Percentiles rank a stretch among this genome's conserved stretches.
phyloP scores from a whole-genome alignment of 805 yeast genomes.

The Sugiyamaella chiloensis region DNA sequence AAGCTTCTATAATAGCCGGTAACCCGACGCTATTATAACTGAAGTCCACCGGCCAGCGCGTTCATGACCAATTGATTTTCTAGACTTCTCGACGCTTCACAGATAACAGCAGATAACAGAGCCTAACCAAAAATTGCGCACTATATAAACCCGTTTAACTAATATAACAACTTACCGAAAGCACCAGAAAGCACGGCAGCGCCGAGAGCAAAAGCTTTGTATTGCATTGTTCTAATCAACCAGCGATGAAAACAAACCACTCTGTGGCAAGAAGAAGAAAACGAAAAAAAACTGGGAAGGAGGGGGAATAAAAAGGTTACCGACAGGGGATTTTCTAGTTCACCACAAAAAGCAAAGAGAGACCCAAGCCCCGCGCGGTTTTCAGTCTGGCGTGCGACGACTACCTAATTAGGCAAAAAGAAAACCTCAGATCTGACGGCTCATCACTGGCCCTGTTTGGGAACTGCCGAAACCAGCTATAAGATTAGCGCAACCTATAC shows the following conservation, averaged over 20 bases:
- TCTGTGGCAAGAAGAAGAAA: not conserved
- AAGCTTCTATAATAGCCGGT: too few species aligned
- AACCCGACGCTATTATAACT: too few species aligned
- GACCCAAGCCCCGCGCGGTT: slow-evolving; percentile 5
- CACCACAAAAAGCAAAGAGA: slow-evolving; percentile 1
- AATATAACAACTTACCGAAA: slow-evolving; percentile 1
- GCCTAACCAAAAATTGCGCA: not conserved
- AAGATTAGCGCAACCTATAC: not conserved
- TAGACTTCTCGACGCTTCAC: too few species aligned
- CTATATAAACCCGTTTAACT: not conserved
- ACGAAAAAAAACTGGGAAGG: not conserved
- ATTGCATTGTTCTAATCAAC: slow-evolving; percentile 5
- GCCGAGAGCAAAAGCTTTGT: slow-evolving; percentile 1
- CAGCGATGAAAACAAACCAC: slow-evolving; percentile 2
- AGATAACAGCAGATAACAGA: too few species aligned
- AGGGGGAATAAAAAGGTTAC: slow-evolving; percentile 3
- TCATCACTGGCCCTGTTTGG: too few species aligned
- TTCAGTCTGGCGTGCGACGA: slow-evolving; percentile 1
- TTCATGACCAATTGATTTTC: too few species aligned
- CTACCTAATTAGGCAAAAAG: slow-evolving; percentile 1
- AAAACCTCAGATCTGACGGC: slow-evolving; percentile 6
- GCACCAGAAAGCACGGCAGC: slow-evolving; percentile 4
- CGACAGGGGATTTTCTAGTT: not conserved
- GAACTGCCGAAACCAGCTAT: slow-evolving; percentile 1
- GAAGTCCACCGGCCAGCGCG: too few species aligned